These are phyloP conservation scores for Sparassis latifolia DNA, from an alignment of 1,284 basidiomycete genomes.

Conservation along the genomic window DNA sequence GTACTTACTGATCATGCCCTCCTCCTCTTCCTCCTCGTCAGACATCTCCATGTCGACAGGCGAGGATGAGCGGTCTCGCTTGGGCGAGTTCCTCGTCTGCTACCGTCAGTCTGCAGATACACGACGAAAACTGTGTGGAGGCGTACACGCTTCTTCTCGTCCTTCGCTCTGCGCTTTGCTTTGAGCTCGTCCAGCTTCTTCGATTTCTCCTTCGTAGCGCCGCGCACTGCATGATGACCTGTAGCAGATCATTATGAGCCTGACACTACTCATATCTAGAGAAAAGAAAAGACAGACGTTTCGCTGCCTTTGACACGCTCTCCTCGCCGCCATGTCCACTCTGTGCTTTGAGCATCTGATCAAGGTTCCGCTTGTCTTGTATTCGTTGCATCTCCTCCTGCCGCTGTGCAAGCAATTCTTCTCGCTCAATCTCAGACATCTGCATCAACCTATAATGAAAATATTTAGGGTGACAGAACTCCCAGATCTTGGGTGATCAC, in stretches of 20 bases:
- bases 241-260: not conserved
- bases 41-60: conserved; percentile 79
- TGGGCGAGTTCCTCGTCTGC: conserved; percentile 48
- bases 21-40: conserved; percentile 62
- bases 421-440: conserved; percentile 85
- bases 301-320: conserved; percentile 64
- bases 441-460: conserved; percentile 53
- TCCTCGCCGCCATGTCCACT: conserved; percentile 47
- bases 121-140: conserved; percentile 1
- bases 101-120: conserved; percentile 3
- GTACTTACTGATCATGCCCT: conserved; percentile 63
- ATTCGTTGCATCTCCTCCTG: conserved; percentile 77
- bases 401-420: conserved; percentile 76
- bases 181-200: conserved; percentile 79
- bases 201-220: conserved; percentile 79
- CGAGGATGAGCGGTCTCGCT: conserved; percentile 62
- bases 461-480: conserved; percentile 3
- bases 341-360: conserved; percentile 68
- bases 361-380: conserved; percentile 69
- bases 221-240: conserved; percentile 74
- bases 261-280: not conserved
- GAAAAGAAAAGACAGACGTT: conserved; percentile 42
- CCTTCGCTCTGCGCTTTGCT: conserved; percentile 75
- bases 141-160: conserved; percentile 65
- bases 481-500: not conserved